Percentiles rank a stretch among this genome's conserved stretches.
Evolutionary conservation across 1,284 basidiomycete species (phyloP).

Genomic region (Wallemia mellicola): DNA sequence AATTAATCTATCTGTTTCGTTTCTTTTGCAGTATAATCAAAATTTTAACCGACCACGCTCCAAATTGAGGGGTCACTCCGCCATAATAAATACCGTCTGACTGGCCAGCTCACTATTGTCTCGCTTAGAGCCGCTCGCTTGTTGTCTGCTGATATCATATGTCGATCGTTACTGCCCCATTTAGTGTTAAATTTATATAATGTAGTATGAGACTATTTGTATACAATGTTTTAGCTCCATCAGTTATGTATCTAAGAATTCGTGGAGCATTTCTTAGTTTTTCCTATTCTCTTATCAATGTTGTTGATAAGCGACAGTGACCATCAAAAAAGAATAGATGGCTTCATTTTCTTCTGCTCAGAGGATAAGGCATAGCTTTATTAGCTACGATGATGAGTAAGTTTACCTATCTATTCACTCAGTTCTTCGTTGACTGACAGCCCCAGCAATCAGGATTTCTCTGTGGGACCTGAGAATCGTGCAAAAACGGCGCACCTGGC

Average conservation of each 20-base stretch:
- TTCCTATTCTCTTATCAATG: not conserved
- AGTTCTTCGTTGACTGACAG: not conserved
- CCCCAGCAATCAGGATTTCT: not conserved
- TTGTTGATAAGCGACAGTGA: no score
- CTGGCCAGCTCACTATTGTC: no score
- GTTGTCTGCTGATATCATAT: not conserved
- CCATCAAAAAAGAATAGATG: not conserved
- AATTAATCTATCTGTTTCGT: not conserved
- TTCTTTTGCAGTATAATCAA: no score
- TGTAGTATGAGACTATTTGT: no score
- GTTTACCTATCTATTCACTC: not conserved
- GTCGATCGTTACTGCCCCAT: not conserved
- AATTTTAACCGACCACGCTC: no score
- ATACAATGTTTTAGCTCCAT: no score
- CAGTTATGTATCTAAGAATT: no score
- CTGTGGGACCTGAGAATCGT: not conserved
- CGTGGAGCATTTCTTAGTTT: no score
- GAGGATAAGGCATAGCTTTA: not conserved
- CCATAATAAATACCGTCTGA: no score
- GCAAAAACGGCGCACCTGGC: not conserved
- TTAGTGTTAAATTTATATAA: no score
- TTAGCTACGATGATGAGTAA: not conserved
- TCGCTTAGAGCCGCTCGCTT: not conserved
- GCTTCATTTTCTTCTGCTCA: not conserved
- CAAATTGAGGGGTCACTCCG: no score